Evolutionary conservation across 1,284 basidiomycete species (phyloP), one percentile per base, ranked within the genome.

Genomic region (Puccinia novopanici): DNA sequence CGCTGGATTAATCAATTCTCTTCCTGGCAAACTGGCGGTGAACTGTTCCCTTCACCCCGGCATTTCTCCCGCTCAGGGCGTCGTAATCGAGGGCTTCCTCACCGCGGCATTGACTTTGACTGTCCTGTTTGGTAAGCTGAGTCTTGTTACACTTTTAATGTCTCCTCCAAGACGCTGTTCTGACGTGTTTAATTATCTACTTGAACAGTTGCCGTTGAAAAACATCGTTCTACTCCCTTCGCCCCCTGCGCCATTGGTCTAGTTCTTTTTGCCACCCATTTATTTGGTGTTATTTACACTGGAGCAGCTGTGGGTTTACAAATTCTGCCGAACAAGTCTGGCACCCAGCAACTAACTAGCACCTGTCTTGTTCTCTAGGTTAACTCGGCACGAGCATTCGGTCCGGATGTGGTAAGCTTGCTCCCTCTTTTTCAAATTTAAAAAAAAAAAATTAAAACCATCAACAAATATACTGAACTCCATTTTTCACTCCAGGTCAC

Each of bases 1-100:
- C 0, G 87, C 90, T 9, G 91, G 88, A 1, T 86, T 92, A 15
- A 83, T 92, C 2, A 85, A 88, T n/a, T 90, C 87, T 55, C 90
- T 90, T 0, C 90, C 91, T 12, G 89, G 89, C 34, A 86, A 87
- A 2, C 86, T 92, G n/a, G 87, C 87, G 15, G 88, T 89, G 73
- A 89, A 89, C 85, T 48, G 54, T 81, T 3, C 81, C 81, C 22
- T 79, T 17, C 61, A 71, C 70, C 42, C 67, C 17, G 8, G 42
- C 8, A 80, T 70, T 13, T 72, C 24, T 19, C 19, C 45, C 27
- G 71, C 37, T 13, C 77, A 80, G 54, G 77, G 77, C 24, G 40
- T 80, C 15, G 42, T 72, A 10, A 80, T 80, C 30, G 77, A 80
- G 50, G 77, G 55, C 24, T 63, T 80, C 59, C 54, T 80, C 17